Evolutionary conservation across 441 rosid genomes (phyloP), one percentile per base, ranked within the genome.

Genomic region (Pelargonium cotyledonis): DNA sequence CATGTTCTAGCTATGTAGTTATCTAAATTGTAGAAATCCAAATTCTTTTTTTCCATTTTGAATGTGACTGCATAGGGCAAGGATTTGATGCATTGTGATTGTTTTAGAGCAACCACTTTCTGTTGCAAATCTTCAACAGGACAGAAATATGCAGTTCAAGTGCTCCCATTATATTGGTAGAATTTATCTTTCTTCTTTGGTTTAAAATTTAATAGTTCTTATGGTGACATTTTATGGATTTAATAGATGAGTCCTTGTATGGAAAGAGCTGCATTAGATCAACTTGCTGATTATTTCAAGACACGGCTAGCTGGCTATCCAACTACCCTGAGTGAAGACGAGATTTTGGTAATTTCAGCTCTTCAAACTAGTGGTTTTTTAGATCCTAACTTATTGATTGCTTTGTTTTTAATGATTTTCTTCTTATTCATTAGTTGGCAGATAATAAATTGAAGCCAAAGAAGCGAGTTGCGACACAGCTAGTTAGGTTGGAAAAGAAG

Each of bases 251-350:
- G 98, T 71, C 85, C 98, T 40, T 93, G 97, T 79, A 86, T 84
- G 91, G 98, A 94, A 78, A 84, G 87, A 76, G 97, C 97, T 55
- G 96, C 87, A 67, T 76, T 94, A 66, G 93, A 87, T 71, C 98
- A 94, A 76, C 96, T 94, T 82, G 83, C 82, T 58, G 87, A 83
- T 80, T 94, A 91, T 84, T 94, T 94, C 68, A 83, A 75, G 67
- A 72, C 70, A 51, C 87, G 98, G 58, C 76, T 91, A 53, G 79
- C 90, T 78, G 85, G 91, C 73, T 94, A 94, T 75, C 91, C 89
- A 31, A 89, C 98, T 15, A 87, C 89, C 66, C 75, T 83, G 73
- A 78, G 79, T 51, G 96, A 89, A 82, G 98, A 94, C 70, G 97
- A 89, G 68, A 75, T 82, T 61, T 68, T 85, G 90, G 98, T 93